These are phyloP conservation scores for Paramecium octaurelia DNA, from an alignment of 73 alveolate genomes.

Conservation along the genomic window DNA sequence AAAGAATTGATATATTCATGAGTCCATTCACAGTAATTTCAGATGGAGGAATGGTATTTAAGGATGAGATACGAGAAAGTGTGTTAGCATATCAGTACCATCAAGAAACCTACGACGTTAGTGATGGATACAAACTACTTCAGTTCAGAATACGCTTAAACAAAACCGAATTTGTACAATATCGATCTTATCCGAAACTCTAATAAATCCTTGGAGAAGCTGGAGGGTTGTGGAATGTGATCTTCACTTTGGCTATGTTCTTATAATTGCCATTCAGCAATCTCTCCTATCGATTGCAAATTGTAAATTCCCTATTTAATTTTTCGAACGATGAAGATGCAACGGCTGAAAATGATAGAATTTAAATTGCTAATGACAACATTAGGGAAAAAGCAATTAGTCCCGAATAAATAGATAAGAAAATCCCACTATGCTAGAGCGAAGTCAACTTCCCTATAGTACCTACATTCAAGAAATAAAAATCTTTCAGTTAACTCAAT, in stretches of 20 bases:
- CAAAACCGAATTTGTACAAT: background rate
- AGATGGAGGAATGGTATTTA: background rate
- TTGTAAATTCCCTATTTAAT: constrained; percentile 11
- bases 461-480: background rate
- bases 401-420: background rate
- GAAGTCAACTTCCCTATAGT: background rate
- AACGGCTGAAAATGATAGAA: background rate
- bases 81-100: background rate
- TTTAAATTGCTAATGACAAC: background rate
- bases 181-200: background rate
- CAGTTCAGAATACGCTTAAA: background rate
- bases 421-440: background rate
- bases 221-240: constrained; percentile 43
- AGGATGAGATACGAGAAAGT: background rate
- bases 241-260: background rate
- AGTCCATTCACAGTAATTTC: background rate
- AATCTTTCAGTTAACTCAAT: background rate
- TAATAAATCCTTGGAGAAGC: background rate
- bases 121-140: background rate
- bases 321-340: background rate
- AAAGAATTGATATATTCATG: background rate
- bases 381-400: background rate
- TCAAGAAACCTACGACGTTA: background rate
- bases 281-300: background rate
- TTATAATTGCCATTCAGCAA: constrained; percentile 18